Base-by-base conservation (phyloP, 2,329 filamentous ascomycete species). In the Ascocoryne sarcoides region DNA sequence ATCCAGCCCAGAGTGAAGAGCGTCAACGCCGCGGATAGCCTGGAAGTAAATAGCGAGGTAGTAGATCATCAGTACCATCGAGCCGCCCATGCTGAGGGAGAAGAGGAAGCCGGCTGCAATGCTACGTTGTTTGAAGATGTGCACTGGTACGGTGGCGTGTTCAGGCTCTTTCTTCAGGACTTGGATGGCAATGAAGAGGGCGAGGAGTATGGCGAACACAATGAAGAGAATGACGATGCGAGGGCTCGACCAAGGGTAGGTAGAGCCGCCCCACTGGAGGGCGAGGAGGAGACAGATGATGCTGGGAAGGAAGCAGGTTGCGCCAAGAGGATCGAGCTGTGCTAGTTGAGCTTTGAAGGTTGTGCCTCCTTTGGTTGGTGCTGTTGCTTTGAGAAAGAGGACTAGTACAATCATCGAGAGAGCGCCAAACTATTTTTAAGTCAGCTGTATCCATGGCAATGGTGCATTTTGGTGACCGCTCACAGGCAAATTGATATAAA, bases 91-190 rank as follows among this genome's bases (percentile, higher is more conserved):
- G 21, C 41, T 50, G 42, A 58, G 56, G 2, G 47, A 50, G 23
- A 47, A 43, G 21, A 46, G 40, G 16, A 56, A 52, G 3, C 58
- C 21, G 7, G 49, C 54, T 5, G 49, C 50, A 3, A 67, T 56
- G 17, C 50, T 60, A 10, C 64, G 56, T 18, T 65, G 55, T 14
- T 43, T 51, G 20, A 65, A 21, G 41, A 67, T 60, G 7, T 59
- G 56, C 5, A 58, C 58, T 0, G 68, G 65, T 5, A 76, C 60
- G 60, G 74, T 68, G 17, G 71, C 70, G n/a, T n/a, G n/a, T n/a
- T n/a, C n/a, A 2, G 60, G 52, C n/a, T 67, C 64, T 3, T 65
- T 67, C 40, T 62, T 60, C 32, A 50, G 62, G 43, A 53, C 62
- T 37, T 69, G 61, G 28, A 59, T 55, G 5, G 55, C 34, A 10